Percentiles rank a stretch among this genome's conserved stretches.
Evolutionary conservation across 2,329 filamentous ascomycete genomes (phyloP).

Genomic region (Dactylellina parvicollis): DNA sequence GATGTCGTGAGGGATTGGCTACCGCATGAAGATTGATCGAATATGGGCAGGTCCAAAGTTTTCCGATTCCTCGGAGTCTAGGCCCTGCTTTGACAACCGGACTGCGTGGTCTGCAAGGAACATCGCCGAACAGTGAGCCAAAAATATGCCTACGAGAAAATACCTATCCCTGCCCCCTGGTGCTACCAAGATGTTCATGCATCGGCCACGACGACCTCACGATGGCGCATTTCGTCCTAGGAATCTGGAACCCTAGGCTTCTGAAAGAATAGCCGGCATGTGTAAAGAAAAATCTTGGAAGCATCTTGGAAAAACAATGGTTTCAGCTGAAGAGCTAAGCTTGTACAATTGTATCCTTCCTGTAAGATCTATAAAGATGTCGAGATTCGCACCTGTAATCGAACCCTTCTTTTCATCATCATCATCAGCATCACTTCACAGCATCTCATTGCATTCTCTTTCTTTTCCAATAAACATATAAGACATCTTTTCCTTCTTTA

Average conservation of each 20-base stretch:
- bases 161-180: slow-evolving; percentile 4
- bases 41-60: slow-evolving; percentile 10
- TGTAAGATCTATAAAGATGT: slow-evolving; percentile 19
- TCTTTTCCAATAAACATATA: slow-evolving; percentile 1
- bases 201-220: background rate
- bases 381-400: background rate
- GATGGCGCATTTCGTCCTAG: background rate
- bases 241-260: background rate
- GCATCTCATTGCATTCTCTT: background rate
- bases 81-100: background rate
- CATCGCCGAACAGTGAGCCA: slow-evolving; percentile 4
- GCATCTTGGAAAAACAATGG: background rate
- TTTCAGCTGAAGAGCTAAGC: no score
- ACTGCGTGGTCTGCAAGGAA: background rate
- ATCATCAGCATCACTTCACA: slow-evolving; percentile 10
- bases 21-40: background rate
- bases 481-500: background rate
- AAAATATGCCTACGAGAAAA: slow-evolving; percentile 8
- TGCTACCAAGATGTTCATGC: background rate
- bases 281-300: background rate
- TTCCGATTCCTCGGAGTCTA: slow-evolving; percentile 5
- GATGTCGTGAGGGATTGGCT: background rate
- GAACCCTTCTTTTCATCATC: background rate
- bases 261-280: slow-evolving; percentile 1
- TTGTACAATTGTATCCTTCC: no score